Evolutionary conservation across 257 asterid species (phyloP), one percentile per base, ranked within the genome.

Genomic region (Ilex aquifolium): DNA sequence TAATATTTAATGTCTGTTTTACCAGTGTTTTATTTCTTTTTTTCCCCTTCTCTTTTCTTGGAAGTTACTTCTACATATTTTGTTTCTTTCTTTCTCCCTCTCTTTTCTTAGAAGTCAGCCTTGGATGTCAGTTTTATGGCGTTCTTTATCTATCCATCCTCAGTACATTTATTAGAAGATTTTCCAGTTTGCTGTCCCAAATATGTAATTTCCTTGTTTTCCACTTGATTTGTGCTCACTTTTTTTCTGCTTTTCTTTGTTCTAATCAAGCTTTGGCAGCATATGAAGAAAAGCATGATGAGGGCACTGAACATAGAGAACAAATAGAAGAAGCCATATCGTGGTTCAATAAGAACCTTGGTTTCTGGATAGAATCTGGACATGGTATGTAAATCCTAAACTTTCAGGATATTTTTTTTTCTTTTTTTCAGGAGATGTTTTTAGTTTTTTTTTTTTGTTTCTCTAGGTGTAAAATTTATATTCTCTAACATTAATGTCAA

Each of bases 271-370:
- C 82, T 67, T 66, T 92, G 72, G 60, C 69, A 44, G 76, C 79
- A 61, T 74, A 66, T 72, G 75, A 81, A 64, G 87, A 80, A 67
- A 82, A 84, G 82, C 73, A 63, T 75, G 57, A 66, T 15, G 71
- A 74, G 74, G 81, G 72, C 63, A 64, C 52, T 63, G 85, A 80
- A 65, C 87, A 76, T 67, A 77, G 56, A 40, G 78, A 80, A 64
- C 95, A 87, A 70, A 77, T 75, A 60, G 92, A 93, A 71, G 96
- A 84, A 74, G 99, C 90, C 46, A 77, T 90, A 44, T 85, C 82
- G 51, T 93, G 99, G 99, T 93, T 90, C 69, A 82, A 84, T 72
- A 84, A 63, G 77, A 83, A 81, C 72, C 96, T 93, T 60, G 99
- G 97, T 59, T 87, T 90, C 67, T 95, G 79, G 70, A 73, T 90